A percentile compares a stretch with the other conserved stretches of the same genome.
phyloP scores from a whole-genome alignment of 805 yeast genomes.

The Wickerhamomyces pijperi region DNA sequence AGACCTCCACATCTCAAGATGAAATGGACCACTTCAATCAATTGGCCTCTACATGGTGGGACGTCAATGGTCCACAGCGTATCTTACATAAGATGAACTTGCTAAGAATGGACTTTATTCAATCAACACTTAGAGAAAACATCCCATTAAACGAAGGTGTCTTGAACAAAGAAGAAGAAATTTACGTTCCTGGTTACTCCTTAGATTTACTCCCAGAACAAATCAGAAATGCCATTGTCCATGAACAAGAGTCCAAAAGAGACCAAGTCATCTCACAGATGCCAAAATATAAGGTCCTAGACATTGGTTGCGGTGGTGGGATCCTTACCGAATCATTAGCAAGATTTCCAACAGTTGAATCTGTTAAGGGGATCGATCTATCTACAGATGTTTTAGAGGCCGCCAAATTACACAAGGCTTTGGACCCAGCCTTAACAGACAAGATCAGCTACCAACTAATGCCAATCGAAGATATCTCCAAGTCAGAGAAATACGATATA shows the following conservation, averaged over 20 bases:
- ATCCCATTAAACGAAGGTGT: slow-evolving; percentile 7
- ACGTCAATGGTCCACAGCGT: slow-evolving; percentile 83
- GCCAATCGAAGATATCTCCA: slow-evolving; percentile 50
- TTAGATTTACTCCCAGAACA: slow-evolving; percentile 51
- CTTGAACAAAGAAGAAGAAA: slow-evolving; percentile 16
- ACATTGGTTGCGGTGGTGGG: slow-evolving; percentile 99
- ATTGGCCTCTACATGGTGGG: slow-evolving; percentile 98
- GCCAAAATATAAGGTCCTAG: slow-evolving; percentile 45
- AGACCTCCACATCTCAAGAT: slow-evolving; percentile 35
- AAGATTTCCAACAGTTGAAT: slow-evolving; percentile 47
- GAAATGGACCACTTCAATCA: slow-evolving; percentile 78
- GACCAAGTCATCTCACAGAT: slow-evolving; percentile 20
- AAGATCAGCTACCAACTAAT: slow-evolving; percentile 50
- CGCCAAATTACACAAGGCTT: slow-evolving; percentile 55
- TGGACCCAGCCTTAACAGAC: slow-evolving; percentile 51
- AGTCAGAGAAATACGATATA: slow-evolving; percentile 47
- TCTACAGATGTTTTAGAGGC: slow-evolving; percentile 74
- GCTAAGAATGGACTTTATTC: slow-evolving; percentile 78
- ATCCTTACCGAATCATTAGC: slow-evolving; percentile 81
- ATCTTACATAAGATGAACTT: slow-evolving; percentile 92
- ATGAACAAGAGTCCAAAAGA: slow-evolving; percentile 38
- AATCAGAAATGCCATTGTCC: slow-evolving; percentile 33
- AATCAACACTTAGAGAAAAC: slow-evolving; percentile 35
- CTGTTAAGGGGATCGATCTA: slow-evolving; percentile 77
- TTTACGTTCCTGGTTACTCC: slow-evolving; percentile 73